Base-by-base conservation (phyloP, 2,329 filamentous ascomycete genomes). In the Pestalotiopsis sp. region DNA sequence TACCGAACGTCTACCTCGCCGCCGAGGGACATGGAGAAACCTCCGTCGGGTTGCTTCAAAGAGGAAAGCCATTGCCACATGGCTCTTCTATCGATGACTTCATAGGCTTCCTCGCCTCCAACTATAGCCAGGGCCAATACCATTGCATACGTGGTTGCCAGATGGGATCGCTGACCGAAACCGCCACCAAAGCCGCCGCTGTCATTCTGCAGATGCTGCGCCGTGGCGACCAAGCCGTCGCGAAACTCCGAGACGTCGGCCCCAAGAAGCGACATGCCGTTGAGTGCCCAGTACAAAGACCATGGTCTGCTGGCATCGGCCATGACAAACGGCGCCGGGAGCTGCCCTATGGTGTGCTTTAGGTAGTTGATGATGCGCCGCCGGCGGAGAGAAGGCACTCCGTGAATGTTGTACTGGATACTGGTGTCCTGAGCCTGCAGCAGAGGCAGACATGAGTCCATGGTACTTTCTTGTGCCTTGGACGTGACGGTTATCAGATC, bases 1-100 rank as follows among this genome's bases (percentile, higher is more conserved):
- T 86, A 93, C 92, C 94, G 90, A 70, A 98, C 92, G 80, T 99
- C 96, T 81, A 96, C 92, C 82, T 99, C 96, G 69, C 95, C 96
- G 69, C 92, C 93, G 64, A 92, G 82, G 65, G 91, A 91, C 85
- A 99, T 92, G 75, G 91, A 90, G 78, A 99, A 98, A n/a, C 94
- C 94, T 65, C 96, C 96, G 78, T 93, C 90, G 12, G 88, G 83
- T 80, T 97, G 93, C 85, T 98, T 99, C 78, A 98, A 86, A 52
- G 86, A 85, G 72, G 92, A 93, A 20, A 99, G 87, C 91, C 94
- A 99, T 80, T 89, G 91, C 94, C 95, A 98, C 91, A 98, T 92
- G 64, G 90, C 86, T 77, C 90, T 89, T 70, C 96, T 90, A 82
- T 98, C 92, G 69, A 98, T 89, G 67, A 93, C 83, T 70, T 91